These are phyloP conservation scores for Apiospora rasikravindrae DNA, from an alignment of 2,329 filamentous ascomycete genomes.

Conservation along the genomic window DNA sequence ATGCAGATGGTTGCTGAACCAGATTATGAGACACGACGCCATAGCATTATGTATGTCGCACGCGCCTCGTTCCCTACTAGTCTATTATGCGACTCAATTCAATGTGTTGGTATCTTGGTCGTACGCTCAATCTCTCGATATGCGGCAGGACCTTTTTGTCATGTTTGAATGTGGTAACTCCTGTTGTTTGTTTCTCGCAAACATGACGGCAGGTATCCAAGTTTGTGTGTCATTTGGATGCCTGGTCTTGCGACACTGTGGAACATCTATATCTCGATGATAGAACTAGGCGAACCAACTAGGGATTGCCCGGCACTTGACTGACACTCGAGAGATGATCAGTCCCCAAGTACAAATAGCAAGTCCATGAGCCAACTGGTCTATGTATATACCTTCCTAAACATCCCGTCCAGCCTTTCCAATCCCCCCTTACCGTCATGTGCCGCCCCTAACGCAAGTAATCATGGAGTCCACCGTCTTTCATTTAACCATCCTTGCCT, in stretches of 20 bases:
- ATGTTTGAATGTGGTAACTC: background rate
- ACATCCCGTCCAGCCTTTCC: too few species aligned
- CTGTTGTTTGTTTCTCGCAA: background rate
- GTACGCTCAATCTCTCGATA: background rate
- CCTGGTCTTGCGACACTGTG: background rate
- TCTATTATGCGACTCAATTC: too few species aligned
- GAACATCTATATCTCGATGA: background rate
- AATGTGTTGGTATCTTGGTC: background rate
- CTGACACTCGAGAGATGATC: too few species aligned
- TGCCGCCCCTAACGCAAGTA: background rate
- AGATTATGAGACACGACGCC: background rate
- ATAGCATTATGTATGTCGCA: background rate
- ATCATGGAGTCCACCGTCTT: background rate
- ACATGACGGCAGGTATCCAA: background rate
- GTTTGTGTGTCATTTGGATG: background rate
- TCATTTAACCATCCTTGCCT: background rate
- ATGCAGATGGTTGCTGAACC: background rate
- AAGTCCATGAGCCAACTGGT: background rate
- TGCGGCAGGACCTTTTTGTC: background rate
- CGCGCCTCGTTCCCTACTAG: too few species aligned
- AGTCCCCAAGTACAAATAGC: background rate
- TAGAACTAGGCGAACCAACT: too few species aligned
- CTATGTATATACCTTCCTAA: background rate
- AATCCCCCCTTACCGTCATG: background rate
- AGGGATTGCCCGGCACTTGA: too few species aligned